These are phyloP conservation scores for Stagonosporopsis chrysanthemi DNA, from an alignment of 2,329 filamentous ascomycete genomes.

Conservation along the genomic window DNA sequence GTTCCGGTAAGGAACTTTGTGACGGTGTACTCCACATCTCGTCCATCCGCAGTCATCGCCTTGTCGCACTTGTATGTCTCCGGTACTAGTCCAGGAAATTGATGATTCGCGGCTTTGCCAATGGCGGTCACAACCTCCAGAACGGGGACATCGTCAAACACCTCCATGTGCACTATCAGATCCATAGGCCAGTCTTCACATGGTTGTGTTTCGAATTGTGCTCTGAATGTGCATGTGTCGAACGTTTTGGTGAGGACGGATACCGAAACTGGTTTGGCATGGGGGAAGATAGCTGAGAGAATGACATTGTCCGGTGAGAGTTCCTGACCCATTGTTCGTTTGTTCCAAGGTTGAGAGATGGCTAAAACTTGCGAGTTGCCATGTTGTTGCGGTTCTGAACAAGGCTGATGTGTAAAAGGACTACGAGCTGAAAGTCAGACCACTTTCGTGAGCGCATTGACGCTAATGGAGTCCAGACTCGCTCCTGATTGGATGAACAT, in stretches of 20 bases:
- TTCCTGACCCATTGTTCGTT: constrained; percentile 14
- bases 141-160: constrained; percentile 7
- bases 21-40: constrained; percentile 13
- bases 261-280: constrained; percentile 7
- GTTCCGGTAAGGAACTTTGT: constrained; percentile 13
- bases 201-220: constrained; percentile 12
- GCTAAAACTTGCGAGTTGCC: background rate
- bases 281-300: constrained; percentile 15
- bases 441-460: constrained; percentile 5
- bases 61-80: constrained; percentile 9
- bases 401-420: constrained; percentile 3
- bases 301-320: constrained; percentile 14
- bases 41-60: constrained; percentile 11
- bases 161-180: constrained; percentile 7
- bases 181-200: constrained; percentile 14
- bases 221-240: constrained; percentile 14
- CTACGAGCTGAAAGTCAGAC: constrained; percentile 9
- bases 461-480: constrained; percentile 9
- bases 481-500: constrained; percentile 2
- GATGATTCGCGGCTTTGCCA: constrained; percentile 14
- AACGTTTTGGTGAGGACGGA: constrained; percentile 11
- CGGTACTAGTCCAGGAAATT: constrained; percentile 12
- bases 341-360: background rate
- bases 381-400: background rate
- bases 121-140: constrained; percentile 14